Evolutionary conservation across 2,329 filamentous ascomycete genomes (phyloP), one percentile per base, ranked within the genome.

Genomic region (Lecanoromycetidae sp.): DNA sequence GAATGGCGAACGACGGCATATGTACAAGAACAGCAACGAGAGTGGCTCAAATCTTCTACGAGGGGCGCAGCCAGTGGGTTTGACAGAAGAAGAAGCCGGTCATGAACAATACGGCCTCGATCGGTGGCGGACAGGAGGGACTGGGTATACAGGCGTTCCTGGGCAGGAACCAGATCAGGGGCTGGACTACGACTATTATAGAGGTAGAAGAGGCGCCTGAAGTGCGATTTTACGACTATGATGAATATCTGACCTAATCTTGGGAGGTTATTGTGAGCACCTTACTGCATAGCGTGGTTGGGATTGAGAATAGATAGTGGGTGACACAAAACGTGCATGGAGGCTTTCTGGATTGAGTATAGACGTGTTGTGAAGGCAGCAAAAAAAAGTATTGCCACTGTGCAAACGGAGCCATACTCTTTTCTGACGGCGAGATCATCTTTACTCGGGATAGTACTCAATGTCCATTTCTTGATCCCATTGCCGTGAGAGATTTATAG

Each of bases 11-110:
- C 30, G 51, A 20, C 17, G 43, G 26, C 34, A 58, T 0, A 49
- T 65, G 17, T 68, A 67, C 45, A 58, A 57, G 2, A 57, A 60
- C 4, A 51, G 52, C 1, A 64, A 67, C 48, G 66, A 68, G 50
- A 67, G 64, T 34, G 64, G 66, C 43, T 60, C 60, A 1, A 55
- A 57, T 23, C 56, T 69, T 7, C 55, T 69, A 15, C 58, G 52
- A 23, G 58, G 66, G 45, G 62, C 62, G 2, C 64, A 68, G 26
- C 38, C 49, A 5, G 26, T 41, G 4, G 49, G 49, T 8, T 20
- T 34, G 0, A 5, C 32, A 2, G 43, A 38, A 9, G 40, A 38
- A 2, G 52, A 49, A 22, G 27, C 30, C 10, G 44, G 23, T 9
- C 36, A 26, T 9, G 34, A 43, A 25, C 36, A 41, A n/a, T 50